Conservation (phyloP, 2,329 filamentous ascomycete genomes). For the Fusarium tjaetaba region DNA sequence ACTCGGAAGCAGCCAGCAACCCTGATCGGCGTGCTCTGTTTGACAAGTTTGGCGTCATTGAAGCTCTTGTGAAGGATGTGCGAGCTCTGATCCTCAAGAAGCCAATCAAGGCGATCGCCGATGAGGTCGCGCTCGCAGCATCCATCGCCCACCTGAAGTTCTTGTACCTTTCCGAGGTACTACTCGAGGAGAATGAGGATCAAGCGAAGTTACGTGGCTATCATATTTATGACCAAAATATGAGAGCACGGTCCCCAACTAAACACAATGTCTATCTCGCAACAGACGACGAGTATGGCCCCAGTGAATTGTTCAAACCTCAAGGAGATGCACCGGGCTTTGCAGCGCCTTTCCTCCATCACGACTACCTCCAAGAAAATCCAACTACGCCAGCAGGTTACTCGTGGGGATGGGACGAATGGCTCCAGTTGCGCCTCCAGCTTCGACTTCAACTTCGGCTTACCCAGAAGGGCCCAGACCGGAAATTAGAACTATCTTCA, state of each 20-base stretch:
- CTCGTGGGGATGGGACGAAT: slow-evolving; percentile 20
- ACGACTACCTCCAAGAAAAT: slow-evolving; percentile 1
- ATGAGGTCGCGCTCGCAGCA: not conserved
- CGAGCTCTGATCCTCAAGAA: slow-evolving; percentile 12
- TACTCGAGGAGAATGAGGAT: not conserved
- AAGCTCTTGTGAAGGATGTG: slow-evolving; percentile 12
- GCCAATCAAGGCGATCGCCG: not conserved
- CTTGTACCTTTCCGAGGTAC: slow-evolving; percentile 27
- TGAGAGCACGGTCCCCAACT: not conserved
- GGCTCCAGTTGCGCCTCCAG: slow-evolving; percentile 18
- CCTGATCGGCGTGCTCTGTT: slow-evolving; percentile 20
- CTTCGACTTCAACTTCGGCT: slow-evolving; percentile 14
- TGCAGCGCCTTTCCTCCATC: slow-evolving; percentile 5
- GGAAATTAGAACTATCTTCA: not conserved
- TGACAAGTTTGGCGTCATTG: slow-evolving; percentile 22
- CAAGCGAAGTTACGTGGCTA: not conserved
- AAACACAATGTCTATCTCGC: slow-evolving; percentile 21
- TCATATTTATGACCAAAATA: slow-evolving; percentile 8
- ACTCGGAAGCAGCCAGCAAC: slow-evolving; percentile 11
- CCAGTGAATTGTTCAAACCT: slow-evolving; percentile 10
- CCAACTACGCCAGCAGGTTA: slow-evolving; percentile 8
- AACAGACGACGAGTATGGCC: slow-evolving; percentile 16
- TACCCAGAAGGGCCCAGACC: not conserved
- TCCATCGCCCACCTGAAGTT: slow-evolving; percentile 27
- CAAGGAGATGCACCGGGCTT: not conserved